Base-by-base conservation (phyloP, 495 filamentous ascomycete species). In the Parathielavia hyrcaniae region DNA sequence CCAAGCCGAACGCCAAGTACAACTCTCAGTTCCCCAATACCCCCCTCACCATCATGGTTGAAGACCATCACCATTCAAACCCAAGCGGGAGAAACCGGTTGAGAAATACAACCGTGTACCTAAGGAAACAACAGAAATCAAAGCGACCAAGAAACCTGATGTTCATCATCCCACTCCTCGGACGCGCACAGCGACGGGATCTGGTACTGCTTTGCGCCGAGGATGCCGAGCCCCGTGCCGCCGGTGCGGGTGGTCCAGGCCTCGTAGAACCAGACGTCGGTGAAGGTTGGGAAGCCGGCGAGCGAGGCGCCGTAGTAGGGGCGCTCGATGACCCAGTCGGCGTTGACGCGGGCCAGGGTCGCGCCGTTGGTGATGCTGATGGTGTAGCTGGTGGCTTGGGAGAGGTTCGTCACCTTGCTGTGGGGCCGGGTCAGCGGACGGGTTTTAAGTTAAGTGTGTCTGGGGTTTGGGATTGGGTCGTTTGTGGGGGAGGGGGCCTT, bases 241-340 rank as follows among this genome's bases (percentile, higher is more conserved):
- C 20, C 39, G 14, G 30, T 53, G 4, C 32, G 32, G 1, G 39
- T 60, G 0, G 65, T 67, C 16, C 63, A 66, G 1, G 65, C 55
- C 14, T 64, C 57, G 17, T 69, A 47, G 44, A 71, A 71, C 63
- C 67, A 71, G 8, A 64, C 59, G 30, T 67, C 63, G 19, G 53
- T 62, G 51, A 71, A 71, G 16, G 36, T 5, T 0, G 69, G 61
- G 16, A 69, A 68, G 26, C 57, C 55, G 6, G 63, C 59, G 1
- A 66, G 57, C 8, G 56, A 36, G 19, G 32, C 22, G 35, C 67
- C 67, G 56, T 63, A 66, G 45, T 50, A 47, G 17, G 69, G 69
- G 2, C 63, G 53, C 57, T 71, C 69, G 2, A 71, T 57, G 11
- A 69, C 61, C 61, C 65, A 71, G 58, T 69, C 69, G n/a, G 65